Evolutionary conservation across 176 grass and related monocot genomes (phyloP), one percentile per base, ranked within the genome.

Genomic region (Oryza glaberrima): DNA sequence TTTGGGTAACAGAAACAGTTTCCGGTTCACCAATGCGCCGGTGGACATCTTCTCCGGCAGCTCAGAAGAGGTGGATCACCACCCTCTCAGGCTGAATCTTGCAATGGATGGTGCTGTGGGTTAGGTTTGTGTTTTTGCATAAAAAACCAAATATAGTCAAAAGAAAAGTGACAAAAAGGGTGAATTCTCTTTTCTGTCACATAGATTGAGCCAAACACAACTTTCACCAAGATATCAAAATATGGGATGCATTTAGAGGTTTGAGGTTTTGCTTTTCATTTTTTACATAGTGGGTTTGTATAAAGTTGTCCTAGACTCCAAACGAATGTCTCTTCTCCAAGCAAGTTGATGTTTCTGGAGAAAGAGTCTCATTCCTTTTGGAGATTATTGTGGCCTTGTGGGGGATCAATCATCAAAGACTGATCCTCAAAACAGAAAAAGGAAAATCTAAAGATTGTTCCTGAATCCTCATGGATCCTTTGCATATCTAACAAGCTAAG

Each of bases 1-100:
- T 46, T n/a, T 81, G 1, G 30, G 70, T 22, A 67, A 7, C 6
- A 15, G 72, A 22, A 67, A 74, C 49, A 64, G 48, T 34, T 87
- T 80, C 44, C 72, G 22, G 30, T 58, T 73, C 77, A 81, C 77
- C n/a, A 81, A 65, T 81, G 45, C 70, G 11, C 78, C 70, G 3
- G 70, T 35, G 16, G 85, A 81, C 78, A 76, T 87, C 34, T 87
- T 87, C 78, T 75, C 84, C 22, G 45, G 20, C 71, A 71, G 23
- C 19, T 56, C 77, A 10, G 65, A 78, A 28, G 66, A 79, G 11
- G 22, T 26, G n/a, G 75, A 85, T 20, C 79, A 44, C 79, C 65
- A 85, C 15, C 65, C 75, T 17, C 75, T 44, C 60, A 16, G 56
- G 56, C 46, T 22, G 11, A 85, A 70, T 28, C 47, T 54, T 70